Base-by-base conservation (phyloP, 2,329 filamentous ascomycete species). In the Anisogramma anomala region DNA sequence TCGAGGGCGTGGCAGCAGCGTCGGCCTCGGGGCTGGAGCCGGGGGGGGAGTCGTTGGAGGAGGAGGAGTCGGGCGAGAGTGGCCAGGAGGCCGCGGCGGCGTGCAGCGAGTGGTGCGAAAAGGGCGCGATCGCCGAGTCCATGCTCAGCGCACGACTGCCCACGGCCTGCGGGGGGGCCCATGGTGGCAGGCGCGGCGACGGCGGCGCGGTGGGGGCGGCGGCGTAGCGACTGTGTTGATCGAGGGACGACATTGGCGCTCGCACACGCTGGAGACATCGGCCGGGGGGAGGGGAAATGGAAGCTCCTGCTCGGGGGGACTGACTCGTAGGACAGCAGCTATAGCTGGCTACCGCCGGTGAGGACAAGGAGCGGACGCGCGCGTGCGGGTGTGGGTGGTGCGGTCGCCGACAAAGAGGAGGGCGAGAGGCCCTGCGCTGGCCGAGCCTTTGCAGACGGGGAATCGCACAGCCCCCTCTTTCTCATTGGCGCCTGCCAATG, bases 21-120 rank as follows among this genome's bases (percentile, higher is more conserved):
- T 30, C 14, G 11, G 11, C 20, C n/a, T 15, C 14, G 23, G 15
- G 22, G 22, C 20, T 15, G 23, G 30, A 23, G 5, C 14, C 18
- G 6, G 11, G 25, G 13, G 8, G 4, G 17, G 38, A 15, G 19
- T 35, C 31, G 22, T 28, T 34, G 30, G 41, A 20, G 10, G 35
- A 41, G 30, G 41, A 20, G 10, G 35, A 41, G 15, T 38, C 11
- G 18, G 41, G 15, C 9, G 36, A 43, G 26, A 19, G 28, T 13
- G 41, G 33, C 14, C 10, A 17, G 22, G 23, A 9, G 13, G 34
- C 19, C 18, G 23, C n/a, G 13, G 34, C 19, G 17, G 23, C 18
- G 11, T 20, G 7, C 31, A 4, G 31, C 10, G 32, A n/a, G 25
- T 9, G 23, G 9, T 28, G 17, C 17, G 23, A 28, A 3, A 18